These are phyloP conservation scores for Xylariaceae sp. DNA, from an alignment of 2,329 filamentous ascomycete genomes.

Conservation along the genomic window DNA sequence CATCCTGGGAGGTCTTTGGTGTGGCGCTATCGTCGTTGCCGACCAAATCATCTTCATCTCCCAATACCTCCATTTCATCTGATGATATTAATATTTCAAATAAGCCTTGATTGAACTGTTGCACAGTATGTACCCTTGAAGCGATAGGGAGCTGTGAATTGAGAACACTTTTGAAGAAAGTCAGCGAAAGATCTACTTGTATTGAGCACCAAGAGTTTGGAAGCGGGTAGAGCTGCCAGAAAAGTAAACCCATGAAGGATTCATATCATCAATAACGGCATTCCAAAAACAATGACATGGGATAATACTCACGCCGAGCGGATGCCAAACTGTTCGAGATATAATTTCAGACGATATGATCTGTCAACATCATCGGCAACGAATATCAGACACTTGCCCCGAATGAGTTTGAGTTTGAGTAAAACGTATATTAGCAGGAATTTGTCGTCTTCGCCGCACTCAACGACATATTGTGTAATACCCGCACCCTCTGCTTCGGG, in stretches of 20 bases:
- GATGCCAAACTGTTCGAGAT: constrained; percentile 94
- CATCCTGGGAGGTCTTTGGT: constrained; percentile 40
- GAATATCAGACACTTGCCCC: constrained; percentile 83
- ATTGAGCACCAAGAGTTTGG: neutral
- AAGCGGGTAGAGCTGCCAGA: neutral
- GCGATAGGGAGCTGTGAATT: constrained; percentile 95
- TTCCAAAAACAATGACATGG: constrained; percentile 47
- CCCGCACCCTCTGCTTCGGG: constrained; percentile 71
- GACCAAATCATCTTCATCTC: constrained; percentile 50
- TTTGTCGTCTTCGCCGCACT: constrained; percentile 95
- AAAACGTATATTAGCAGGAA: constrained; percentile 90
- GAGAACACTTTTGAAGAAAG: constrained; percentile 39
- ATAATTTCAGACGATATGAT: constrained; percentile 90
- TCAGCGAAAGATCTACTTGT: constrained; percentile 2
- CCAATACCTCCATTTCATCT: constrained; percentile 83
- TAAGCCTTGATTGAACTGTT: constrained; percentile 93
- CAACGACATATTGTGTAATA: constrained; percentile 83
- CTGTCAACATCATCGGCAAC: constrained; percentile 48
- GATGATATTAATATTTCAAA: constrained; percentile 98
- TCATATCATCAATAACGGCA: neutral
- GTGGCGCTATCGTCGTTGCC: constrained; percentile 35
- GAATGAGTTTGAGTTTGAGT: constrained; percentile 90
- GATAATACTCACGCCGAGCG: constrained; percentile 51
- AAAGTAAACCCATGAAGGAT: neutral
- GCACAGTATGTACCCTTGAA: constrained; percentile 86